Base-by-base conservation (phyloP, 2,329 filamentous ascomycete species). In the Ophiosphaerella herpotricha region DNA sequence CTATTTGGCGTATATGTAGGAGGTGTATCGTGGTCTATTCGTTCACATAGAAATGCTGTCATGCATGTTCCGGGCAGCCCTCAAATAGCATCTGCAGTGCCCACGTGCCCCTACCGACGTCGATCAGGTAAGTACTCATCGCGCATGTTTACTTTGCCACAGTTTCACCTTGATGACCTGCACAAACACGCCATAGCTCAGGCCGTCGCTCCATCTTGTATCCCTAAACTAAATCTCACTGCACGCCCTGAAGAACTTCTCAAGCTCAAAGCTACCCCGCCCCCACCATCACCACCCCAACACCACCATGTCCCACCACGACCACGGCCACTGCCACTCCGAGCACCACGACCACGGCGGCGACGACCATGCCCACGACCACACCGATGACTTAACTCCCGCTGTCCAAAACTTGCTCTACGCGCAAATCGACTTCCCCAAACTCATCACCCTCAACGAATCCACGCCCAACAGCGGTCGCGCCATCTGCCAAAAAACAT, bases 371-470 rank as follows among this genome's bases (percentile, higher is more conserved):
- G 82, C 78, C 36, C 91, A 97, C 73, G 91, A 96, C 74, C 93
- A 97, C 76, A 87, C 84, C 39, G 90, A 97, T 77, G 93, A 97
- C 78, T 85, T 96, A 64, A 92, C 90, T 1, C 94, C 94, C 0
- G 93, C 92, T 1, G 80, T 97, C 13, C 93, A 97, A 74, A 88
- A 87, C 64, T 91, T 91, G 36, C 85, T 99, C 32, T 97, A 97
- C 78, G 85, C 90, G 58, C 89, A 96, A 71, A 91, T 99, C 74
- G 85, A 92, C 72, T 97, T 97, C 75, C 87, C 90, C 75, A 83
- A 86, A 24, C 86, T 99, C 55, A 84, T 80, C 33, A 94, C 93
- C 0, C 77, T 97, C 46, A 99, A 99, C 73, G 94, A 97, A 76
- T 80, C 85, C 9, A 72, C 75, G 12, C 77, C 85, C 7, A 83